phyloP scores from a whole-genome alignment of 352 stramenopile genomes.

The Pythium biforme region DNA sequence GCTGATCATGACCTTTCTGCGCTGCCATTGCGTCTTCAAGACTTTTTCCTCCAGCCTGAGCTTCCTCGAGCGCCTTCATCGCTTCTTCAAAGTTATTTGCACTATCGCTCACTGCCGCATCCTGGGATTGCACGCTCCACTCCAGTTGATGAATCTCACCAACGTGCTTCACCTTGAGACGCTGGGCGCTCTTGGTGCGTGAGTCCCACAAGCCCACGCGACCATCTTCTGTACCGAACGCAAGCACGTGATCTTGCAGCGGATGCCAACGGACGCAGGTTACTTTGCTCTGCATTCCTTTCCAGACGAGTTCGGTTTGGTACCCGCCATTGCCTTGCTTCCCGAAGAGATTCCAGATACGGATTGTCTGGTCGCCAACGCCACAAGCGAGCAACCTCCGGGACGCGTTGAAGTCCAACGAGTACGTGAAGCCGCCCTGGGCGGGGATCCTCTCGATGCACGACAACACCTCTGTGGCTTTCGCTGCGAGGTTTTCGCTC shows the following conservation, averaged over 20 bases:
- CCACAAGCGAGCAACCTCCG: slow-evolving; percentile 41
- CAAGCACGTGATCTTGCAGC: slow-evolving; percentile 44
- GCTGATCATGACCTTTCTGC: slow-evolving; percentile 24
- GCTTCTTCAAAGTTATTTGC: slow-evolving; percentile 23
- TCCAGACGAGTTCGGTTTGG: slow-evolving; percentile 65
- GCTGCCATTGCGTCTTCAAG: slow-evolving; percentile 47
- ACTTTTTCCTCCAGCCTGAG: slow-evolving; percentile 42
- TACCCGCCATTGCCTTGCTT: slow-evolving; percentile 16
- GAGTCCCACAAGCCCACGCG: slow-evolving; percentile 58
- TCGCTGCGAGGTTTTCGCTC: slow-evolving; percentile 28
- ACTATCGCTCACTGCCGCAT: neutral
- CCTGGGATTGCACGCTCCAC: slow-evolving; percentile 31
- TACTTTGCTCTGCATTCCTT: slow-evolving; percentile 74
- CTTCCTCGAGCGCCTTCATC: slow-evolving; percentile 50
- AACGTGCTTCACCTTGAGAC: slow-evolving; percentile 45
- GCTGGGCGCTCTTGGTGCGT: slow-evolving; percentile 47
- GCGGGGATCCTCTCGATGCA: slow-evolving; percentile 46
- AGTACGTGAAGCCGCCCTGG: slow-evolving; percentile 66
- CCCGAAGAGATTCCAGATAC: slow-evolving; percentile 45
- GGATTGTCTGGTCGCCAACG: slow-evolving; percentile 76
- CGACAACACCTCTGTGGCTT: slow-evolving; percentile 14
- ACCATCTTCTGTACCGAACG: slow-evolving; percentile 75
- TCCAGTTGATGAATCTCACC: slow-evolving; percentile 41
- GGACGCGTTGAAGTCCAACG: slow-evolving; percentile 37
- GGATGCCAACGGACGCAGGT: slow-evolving; percentile 69